Percentiles rank a stretch among this genome's conserved stretches.
These are phyloP conservation scores for Yarrowia yakushimensis DNA, from an alignment of 805 yeast genomes.

Conservation along the genomic window DNA sequence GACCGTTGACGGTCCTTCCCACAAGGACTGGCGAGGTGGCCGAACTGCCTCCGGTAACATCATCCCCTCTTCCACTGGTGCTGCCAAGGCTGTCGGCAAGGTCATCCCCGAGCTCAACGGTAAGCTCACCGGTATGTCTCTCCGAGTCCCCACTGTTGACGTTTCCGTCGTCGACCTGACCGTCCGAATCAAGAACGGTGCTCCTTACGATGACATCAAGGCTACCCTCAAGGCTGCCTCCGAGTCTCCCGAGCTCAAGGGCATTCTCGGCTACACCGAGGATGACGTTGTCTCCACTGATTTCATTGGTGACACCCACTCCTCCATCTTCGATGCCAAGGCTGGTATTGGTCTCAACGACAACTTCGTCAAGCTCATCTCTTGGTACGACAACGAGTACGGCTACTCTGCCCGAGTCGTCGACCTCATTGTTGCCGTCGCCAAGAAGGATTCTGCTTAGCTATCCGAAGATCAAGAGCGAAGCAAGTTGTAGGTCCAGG, in stretches of 20 bases:
- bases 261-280: conserved; percentile 84
- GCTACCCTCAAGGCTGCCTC: conserved; percentile 71
- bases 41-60: conserved; percentile 89
- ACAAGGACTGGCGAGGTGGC: conserved; percentile 98
- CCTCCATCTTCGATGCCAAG: conserved; percentile 85
- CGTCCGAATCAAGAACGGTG: conserved; percentile 69
- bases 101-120: conserved; percentile 89
- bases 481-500: conserved; percentile 26
- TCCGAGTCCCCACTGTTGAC: conserved; percentile 92
- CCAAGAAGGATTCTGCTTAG: conserved; percentile 41
- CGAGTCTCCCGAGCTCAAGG: conserved; percentile 66
- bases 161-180: conserved; percentile 93
- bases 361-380: conserved; percentile 82
- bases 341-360: conserved; percentile 88
- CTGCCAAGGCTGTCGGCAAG: conserved; percentile 96
- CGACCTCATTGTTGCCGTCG: conserved; percentile 79
- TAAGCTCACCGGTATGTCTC: conserved; percentile 88
- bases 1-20: conserved; percentile 95
- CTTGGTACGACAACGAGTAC: conserved; percentile 95
- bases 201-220: conserved; percentile 81
- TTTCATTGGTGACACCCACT: conserved; percentile 78
- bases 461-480: conserved; percentile 25
- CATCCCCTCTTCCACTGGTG: conserved; percentile 95
- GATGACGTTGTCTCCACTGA: conserved; percentile 90
- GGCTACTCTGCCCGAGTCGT: conserved; percentile 97